Conservation (phyloP, 768 basidiomycete species). For the Boletus barrowsii region DNA sequence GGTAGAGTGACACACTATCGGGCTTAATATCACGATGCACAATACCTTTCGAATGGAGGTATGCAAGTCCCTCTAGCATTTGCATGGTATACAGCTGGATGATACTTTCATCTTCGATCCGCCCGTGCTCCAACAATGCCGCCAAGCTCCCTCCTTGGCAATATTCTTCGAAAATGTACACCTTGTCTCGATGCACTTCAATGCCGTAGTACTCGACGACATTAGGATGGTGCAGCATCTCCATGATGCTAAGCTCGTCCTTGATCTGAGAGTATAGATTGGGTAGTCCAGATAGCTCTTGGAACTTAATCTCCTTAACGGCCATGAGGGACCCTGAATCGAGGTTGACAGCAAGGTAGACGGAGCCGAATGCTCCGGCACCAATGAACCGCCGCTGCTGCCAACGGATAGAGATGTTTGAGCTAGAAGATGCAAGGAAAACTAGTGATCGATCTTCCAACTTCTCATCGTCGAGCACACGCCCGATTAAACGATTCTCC, state of each 20-base stretch:
- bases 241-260: conserved; percentile 97
- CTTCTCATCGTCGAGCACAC: conserved; percentile 91
- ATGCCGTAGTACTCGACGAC: conserved; percentile 99
- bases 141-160: conserved; percentile 95
- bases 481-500: conserved; percentile 78
- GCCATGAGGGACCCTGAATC: conserved; percentile 97
- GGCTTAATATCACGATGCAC: conserved; percentile 98
- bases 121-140: conserved; percentile 82
- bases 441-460: conserved; percentile 91
- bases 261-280: conserved; percentile 89
- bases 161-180: conserved; percentile 98
- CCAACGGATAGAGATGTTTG: conserved; percentile 95
- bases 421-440: conserved; percentile 92
- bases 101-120: conserved; percentile 95
- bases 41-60: conserved; percentile 89
- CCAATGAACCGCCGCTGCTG: conserved; percentile 98
- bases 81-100: conserved; percentile 96
- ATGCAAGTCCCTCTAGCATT: conserved; percentile 91
- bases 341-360: conserved; percentile 96
- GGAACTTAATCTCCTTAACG: conserved; percentile 98
- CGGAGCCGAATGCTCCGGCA: conserved; percentile 98
- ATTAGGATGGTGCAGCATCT: conserved; percentile 95
- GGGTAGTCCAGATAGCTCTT: conserved; percentile 85
- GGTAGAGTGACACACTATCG: conserved; percentile 68
- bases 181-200: conserved; percentile 97